These are phyloP conservation scores for Geotrichum restrictum DNA, from an alignment of 1,139 yeast species.

Conservation along the genomic window DNA sequence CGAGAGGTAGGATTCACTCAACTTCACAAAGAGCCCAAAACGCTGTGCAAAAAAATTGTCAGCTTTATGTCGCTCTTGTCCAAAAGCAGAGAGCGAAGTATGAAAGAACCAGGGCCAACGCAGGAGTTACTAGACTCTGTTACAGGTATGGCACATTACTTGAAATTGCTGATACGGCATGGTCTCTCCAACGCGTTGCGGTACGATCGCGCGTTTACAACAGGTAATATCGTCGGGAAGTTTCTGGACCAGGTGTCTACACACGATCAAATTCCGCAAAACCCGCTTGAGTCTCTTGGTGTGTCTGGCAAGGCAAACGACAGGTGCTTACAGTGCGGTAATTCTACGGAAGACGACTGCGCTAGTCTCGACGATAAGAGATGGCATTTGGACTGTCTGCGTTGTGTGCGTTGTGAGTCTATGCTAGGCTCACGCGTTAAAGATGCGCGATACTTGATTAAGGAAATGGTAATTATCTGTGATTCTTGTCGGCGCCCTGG, in stretches of 20 bases:
- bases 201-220: slow-evolving; percentile 55
- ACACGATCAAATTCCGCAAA: slow-evolving; percentile 44
- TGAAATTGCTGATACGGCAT: slow-evolving; percentile 75
- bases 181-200: slow-evolving; percentile 74
- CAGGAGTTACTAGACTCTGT: slow-evolving; percentile 77
- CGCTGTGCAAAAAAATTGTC: slow-evolving; percentile 53
- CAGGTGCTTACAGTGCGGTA: slow-evolving; percentile 64
- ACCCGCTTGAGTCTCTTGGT: slow-evolving; percentile 46
- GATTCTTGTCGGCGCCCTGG: slow-evolving; percentile 52
- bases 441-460: slow-evolving; percentile 45
- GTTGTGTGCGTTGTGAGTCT: slow-evolving; percentile 44
- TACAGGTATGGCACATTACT: slow-evolving; percentile 89
- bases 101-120: slow-evolving; percentile 32
- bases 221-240: slow-evolving; percentile 59
- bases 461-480: slow-evolving; percentile 47
- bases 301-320: slow-evolving; percentile 72
- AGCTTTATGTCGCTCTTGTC: slow-evolving; percentile 44
- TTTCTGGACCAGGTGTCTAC: slow-evolving; percentile 54
- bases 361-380: slow-evolving; percentile 56
- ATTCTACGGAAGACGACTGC: slow-evolving; percentile 81
- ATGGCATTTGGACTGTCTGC: slow-evolving; percentile 79
- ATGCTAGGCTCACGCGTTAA: slow-evolving; percentile 28
- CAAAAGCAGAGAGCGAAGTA: slow-evolving; percentile 34
- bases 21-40: slow-evolving; percentile 77
- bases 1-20: slow-evolving; percentile 25